Evolutionary conservation across 2,329 filamentous ascomycete species (phyloP), one percentile per base, ranked within the genome.

Genomic region (Domatiomyces catenatus): DNA sequence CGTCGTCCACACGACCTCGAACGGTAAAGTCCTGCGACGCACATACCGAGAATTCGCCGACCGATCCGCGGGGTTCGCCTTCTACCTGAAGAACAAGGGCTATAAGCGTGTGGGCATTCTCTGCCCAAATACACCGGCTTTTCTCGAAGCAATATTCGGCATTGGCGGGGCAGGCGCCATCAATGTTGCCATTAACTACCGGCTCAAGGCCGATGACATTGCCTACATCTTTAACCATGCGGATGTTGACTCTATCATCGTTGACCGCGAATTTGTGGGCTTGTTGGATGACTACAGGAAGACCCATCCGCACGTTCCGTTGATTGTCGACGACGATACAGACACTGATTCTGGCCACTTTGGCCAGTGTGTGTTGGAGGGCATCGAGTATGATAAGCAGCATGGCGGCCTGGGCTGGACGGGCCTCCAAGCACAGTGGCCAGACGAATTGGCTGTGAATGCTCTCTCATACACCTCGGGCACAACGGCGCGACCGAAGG

Each of bases 401-500:
- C 75, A 71, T 5, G 86, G 84, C 2, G 64, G 62, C 24, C 75
- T 77, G 47, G 87, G 86, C 19, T 98, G 92, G 90, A 74, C 73
- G 12, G 85, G 78, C 0, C 74, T 96, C 20, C 75, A 85, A 54
- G 74, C 78, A 1, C 81, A 88, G 57, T 76, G 77, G 2, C 70
- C 74, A 1, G 75, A 87, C 59, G 92, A 98, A 64, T 83, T 94
- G 58, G 80, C 80, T 53, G 76, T 86, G 58, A 76, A 96, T 54
- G 87, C 89, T 2, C 79, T 98, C 50, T 86, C 90, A 1, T 96
- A 96, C 65, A 98, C 92, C 0, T 92, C 84, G 24, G 90, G 90
- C 3, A 96, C 92, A 1, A 96, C 92, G 0, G 88, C 89, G 0
- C 75, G 77, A 26, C 92, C 92, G 1, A 96, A 98, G 66, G 92